phyloP scores from a whole-genome alignment of 345 rosid species.

The Reutealis trisperma region DNA sequence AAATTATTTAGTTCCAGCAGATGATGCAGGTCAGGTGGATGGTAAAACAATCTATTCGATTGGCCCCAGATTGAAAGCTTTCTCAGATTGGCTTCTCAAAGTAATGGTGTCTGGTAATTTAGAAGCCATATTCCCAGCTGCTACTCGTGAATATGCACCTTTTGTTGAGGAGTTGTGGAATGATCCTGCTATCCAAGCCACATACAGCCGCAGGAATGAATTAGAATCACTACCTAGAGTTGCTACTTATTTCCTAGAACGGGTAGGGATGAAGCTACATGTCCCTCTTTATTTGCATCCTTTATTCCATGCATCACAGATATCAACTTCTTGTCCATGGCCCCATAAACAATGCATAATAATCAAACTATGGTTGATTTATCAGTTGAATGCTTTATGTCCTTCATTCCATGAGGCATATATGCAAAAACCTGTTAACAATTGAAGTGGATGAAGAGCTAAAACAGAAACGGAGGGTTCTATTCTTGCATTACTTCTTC shows the following conservation, averaged over 20 bases:
- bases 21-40: slow-evolving; percentile 35
- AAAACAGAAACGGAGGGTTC: neutral
- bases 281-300: slow-evolving; percentile 1
- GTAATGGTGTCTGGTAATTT: slow-evolving; percentile 67
- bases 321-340: neutral
- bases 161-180: slow-evolving; percentile 68
- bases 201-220: slow-evolving; percentile 72
- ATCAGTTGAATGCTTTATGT: neutral
- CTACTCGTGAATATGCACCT: slow-evolving; percentile 62
- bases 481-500: neutral
- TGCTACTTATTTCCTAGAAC: slow-evolving; percentile 80
- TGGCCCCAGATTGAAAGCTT: slow-evolving; percentile 51
- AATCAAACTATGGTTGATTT: neutral
- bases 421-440: neutral
- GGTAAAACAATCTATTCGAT: slow-evolving; percentile 46
- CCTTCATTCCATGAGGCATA: neutral
- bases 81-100: slow-evolving; percentile 75
- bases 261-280: slow-evolving; percentile 48
- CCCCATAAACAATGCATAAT: neutral
- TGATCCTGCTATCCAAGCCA: slow-evolving; percentile 76
- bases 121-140: slow-evolving; percentile 63
- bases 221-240: slow-evolving; percentile 62
- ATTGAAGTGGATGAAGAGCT: neutral
- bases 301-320: neutral
- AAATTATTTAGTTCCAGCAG: slow-evolving; percentile 26